phyloP scores from a whole-genome alignment of 371 early-diverging fungal species.

The Mortierella sp. region DNA sequence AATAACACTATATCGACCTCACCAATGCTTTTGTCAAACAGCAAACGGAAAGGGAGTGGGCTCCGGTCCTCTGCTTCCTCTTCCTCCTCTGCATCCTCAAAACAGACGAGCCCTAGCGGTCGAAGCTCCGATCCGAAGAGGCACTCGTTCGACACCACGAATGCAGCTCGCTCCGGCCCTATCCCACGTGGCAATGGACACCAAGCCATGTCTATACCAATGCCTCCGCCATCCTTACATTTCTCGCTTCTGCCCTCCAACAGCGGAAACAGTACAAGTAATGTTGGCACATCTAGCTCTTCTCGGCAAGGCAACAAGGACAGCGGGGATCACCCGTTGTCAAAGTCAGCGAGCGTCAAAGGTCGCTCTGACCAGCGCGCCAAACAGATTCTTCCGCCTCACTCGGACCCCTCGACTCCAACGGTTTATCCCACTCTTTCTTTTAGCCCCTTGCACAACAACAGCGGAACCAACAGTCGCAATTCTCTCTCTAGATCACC shows the following conservation, averaged over 20 bases:
- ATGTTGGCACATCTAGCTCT: not conserved
- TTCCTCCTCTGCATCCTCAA: not conserved
- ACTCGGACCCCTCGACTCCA: conserved; percentile 32
- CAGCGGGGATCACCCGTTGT: conserved; percentile 1
- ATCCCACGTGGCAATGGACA: conserved; percentile 47
- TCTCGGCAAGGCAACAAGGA: not conserved
- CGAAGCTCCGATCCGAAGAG: conserved; percentile 16
- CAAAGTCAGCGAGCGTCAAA: conserved; percentile 17
- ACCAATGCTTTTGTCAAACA: conserved; percentile 11
- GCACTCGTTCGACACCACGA: conserved; percentile 31
- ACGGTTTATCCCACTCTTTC: not conserved
- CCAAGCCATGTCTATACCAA: conserved; percentile 49
- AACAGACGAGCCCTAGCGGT: not conserved
- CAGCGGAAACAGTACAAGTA: not conserved
- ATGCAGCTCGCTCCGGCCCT: conserved; percentile 14
- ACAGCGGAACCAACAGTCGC: not conserved
- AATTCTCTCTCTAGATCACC: conserved; percentile 1
- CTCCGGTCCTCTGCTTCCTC: conserved; percentile 6
- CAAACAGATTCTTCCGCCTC: conserved; percentile 1
- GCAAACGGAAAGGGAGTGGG: not conserved
- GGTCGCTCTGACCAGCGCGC: conserved; percentile 2
- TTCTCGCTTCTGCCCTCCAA: conserved; percentile 31
- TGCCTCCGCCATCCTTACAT: conserved; percentile 34
- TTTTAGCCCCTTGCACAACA: conserved; percentile 3
- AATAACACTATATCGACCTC: not conserved